Evolutionary conservation across 1,284 basidiomycete genomes (phyloP), one percentile per base, ranked within the genome.

Genomic region (Tylopilus microsporus): DNA sequence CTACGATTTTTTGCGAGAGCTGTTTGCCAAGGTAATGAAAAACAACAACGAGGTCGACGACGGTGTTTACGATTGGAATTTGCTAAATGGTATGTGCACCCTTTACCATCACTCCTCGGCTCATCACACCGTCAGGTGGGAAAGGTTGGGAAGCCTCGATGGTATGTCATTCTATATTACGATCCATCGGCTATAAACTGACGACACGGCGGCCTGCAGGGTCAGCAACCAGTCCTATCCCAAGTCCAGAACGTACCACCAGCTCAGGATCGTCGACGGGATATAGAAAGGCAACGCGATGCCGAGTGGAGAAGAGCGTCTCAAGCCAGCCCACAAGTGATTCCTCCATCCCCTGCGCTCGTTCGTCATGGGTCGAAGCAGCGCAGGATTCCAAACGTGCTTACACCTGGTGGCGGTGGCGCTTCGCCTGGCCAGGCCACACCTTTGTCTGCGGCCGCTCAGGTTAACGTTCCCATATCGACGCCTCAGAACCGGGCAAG

Each of bases 11-110:
- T 79, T 99, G 64, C 84, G 94, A 56, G 96, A 98, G 66, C 80
- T 99, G 49, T 98, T 99, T 74, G 82, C 87, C 55, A 98, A 97
- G 74, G 90, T 97, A 36, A 77, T 98, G 65, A 94, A 93, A 80
- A 92, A 88, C 57, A 78, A 87, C 12, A 90, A 89, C 57, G 96
- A 98, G 70, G 78, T 84, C 34, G 96, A 99, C 63, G 96, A 99
- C 72, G 90, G 91, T 50, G 78, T 96, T 16, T 98, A 91, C 69
- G 96, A 99, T 72, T 98, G 97, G 96, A 97, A 94, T 88, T 73
- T 93, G 52, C 78, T 99, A 60, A 96, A 98, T 73, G 82, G 81
- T 59, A 86, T 94, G 75, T 85, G 82, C 81, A 57, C 53, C 68
- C 52, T 49, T 30, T 18, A 54, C 49, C 59, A 9, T 37, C 36